A percentile compares a stretch with the other conserved stretches of the same genome.
Evolutionary conservation across 2,329 filamentous ascomycete species (phyloP).

Genomic region (Penicillium brevicompactum): DNA sequence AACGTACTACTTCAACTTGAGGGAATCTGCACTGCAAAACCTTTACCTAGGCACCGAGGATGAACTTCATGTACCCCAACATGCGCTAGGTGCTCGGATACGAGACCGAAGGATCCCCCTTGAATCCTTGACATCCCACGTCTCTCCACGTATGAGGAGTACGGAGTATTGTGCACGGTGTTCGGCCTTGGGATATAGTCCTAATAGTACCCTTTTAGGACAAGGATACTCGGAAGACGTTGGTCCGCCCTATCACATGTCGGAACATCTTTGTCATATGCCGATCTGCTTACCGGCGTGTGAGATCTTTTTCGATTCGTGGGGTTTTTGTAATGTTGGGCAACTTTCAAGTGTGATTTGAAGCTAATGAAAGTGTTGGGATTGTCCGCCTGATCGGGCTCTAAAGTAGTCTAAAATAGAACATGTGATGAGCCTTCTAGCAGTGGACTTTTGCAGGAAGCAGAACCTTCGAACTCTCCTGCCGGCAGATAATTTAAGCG

Average conservation of each 20-base stretch:
- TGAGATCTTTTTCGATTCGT: background rate
- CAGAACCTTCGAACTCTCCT: background rate
- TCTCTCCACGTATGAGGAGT: background rate
- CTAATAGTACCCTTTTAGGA: no score
- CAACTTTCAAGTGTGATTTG: background rate
- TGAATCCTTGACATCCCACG: background rate
- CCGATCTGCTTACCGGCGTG: background rate
- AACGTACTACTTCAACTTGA: no score
- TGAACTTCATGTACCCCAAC: constrained; percentile 1
- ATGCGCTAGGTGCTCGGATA: constrained; percentile 1
- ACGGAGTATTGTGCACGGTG: no score
- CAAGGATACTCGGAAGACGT: background rate
- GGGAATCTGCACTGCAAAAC: no score
- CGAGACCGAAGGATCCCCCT: background rate
- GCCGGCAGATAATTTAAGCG: background rate
- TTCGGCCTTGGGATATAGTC: no score
- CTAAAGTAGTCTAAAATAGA: no score
- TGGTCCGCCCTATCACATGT: constrained; percentile 9
- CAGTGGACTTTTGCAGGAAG: background rate
- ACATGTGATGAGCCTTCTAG: constrained; percentile 3
- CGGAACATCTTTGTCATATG: background rate
- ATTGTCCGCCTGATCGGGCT: background rate
- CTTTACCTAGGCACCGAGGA: no score
- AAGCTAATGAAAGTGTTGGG: background rate
- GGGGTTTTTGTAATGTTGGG: background rate